A percentile compares a stretch with the other conserved stretches of the same genome.
Conservation (phyloP, 176 grass and related monocot genomes). For the Oryza australiensis region DNA sequence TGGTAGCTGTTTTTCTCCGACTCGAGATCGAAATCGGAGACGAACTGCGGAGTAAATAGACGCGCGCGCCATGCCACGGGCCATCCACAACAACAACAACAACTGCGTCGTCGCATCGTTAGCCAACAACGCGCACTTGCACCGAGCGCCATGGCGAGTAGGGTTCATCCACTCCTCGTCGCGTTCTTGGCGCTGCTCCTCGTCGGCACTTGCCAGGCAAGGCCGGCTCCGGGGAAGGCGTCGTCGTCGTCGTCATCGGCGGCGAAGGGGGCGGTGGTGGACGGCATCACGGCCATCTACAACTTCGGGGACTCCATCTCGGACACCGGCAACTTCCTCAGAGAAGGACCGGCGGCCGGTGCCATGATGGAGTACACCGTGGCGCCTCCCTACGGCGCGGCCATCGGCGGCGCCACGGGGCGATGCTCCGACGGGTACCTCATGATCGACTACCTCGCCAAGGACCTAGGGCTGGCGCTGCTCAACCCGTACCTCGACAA, state of each 20-base stretch:
- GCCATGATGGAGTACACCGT: background rate
- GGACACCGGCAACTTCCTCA: background rate
- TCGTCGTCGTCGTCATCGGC: too few species aligned
- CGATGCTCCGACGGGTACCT: background rate
- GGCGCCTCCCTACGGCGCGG: background rate
- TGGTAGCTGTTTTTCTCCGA: background rate
- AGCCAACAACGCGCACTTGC: too few species aligned
- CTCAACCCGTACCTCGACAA: background rate
- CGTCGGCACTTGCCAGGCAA: background rate
- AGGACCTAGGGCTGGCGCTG: background rate
- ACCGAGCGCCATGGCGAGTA: background rate
- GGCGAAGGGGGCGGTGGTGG: background rate
- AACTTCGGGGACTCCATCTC: slow-evolving; percentile 5
- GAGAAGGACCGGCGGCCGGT: background rate
- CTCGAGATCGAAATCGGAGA: too few species aligned
- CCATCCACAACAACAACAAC: background rate
- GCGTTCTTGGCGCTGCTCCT: background rate
- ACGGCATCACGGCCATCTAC: background rate
- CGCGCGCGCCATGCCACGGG: background rate
- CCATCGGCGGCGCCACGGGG: background rate
- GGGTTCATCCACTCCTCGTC: background rate
- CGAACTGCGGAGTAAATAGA: background rate
- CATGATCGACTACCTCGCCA: background rate
- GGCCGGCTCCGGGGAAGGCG: background rate
- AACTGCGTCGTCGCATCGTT: background rate